A percentile compares a stretch with the other conserved stretches of the same genome.
Evolutionary conservation across 345 rosid genomes (phyloP).

Genomic region (Salix purpurea): DNA sequence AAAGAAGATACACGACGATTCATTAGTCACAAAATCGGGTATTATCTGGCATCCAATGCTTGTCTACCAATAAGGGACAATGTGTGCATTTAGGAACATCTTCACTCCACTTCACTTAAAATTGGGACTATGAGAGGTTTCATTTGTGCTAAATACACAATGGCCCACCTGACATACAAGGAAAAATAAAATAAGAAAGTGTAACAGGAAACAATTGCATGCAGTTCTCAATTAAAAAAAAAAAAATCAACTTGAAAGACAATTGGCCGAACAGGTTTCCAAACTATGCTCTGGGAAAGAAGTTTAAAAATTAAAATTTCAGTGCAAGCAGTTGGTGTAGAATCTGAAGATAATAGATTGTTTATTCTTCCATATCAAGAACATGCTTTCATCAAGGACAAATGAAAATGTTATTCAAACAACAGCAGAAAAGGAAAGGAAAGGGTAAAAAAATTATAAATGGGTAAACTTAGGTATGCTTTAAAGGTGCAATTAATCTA

Average conservation of each 20-base stretch:
- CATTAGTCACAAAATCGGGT: constrained; percentile 1
- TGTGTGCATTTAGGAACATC: neutral
- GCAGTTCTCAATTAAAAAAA: neutral
- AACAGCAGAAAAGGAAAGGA: neutral
- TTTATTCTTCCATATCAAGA: neutral
- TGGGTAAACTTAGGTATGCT: neutral
- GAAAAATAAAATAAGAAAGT: neutral
- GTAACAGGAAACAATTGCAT: neutral
- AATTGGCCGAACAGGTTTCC: neutral
- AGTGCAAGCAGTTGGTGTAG: neutral
- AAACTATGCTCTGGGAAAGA: neutral
- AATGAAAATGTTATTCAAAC: neutral
- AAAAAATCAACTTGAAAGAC: neutral
- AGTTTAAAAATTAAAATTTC: neutral
- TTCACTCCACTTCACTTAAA: constrained; percentile 69
- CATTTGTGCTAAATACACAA: constrained; percentile 96
- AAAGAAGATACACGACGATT: neutral
- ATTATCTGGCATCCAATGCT: constrained; percentile 20
- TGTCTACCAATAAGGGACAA: constrained; percentile 18
- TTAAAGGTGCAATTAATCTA: neutral
- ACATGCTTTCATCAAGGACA: neutral
- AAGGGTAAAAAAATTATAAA: neutral
- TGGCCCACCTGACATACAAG: constrained; percentile 76
- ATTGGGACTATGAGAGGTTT: constrained; percentile 96
- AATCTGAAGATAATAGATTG: neutral